Conservation (phyloP, 1,284 basidiomycete species). For the Agroathelia rolfsii region DNA sequence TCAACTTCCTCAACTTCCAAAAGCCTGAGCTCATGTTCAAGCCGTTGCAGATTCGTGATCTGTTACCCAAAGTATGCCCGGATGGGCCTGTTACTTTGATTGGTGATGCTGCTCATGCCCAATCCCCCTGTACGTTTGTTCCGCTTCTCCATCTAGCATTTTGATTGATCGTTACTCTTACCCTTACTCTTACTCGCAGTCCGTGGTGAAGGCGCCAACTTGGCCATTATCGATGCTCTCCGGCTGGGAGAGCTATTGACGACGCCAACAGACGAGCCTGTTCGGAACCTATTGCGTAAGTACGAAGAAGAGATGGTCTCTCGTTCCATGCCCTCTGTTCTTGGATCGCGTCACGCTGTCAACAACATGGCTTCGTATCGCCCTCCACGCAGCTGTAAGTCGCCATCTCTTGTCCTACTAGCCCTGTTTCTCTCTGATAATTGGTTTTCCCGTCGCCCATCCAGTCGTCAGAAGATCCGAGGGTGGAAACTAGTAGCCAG, state of each 20-base stretch:
- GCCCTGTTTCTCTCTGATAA: no score
- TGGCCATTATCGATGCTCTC: background rate
- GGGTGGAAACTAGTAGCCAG: no score
- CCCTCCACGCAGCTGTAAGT: no score
- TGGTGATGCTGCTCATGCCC: background rate
- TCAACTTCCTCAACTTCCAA: no score
- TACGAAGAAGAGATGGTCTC: slow-evolving; percentile 1
- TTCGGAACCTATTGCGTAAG: background rate
- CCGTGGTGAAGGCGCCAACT: slow-evolving; percentile 1
- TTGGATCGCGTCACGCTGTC: no score
- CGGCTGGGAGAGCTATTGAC: background rate
- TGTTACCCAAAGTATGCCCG: background rate
- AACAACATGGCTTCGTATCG: no score
- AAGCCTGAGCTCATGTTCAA: background rate
- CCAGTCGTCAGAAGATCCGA: no score
- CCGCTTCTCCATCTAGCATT: no score
- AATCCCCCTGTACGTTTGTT: background rate
- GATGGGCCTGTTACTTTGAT: background rate
- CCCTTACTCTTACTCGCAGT: no score
- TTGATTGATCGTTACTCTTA: background rate
- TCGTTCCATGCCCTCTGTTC: no score
- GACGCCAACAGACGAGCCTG: background rate
- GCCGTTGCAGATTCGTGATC: background rate
- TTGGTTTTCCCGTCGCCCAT: no score
- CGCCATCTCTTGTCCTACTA: no score